phyloP scores from a whole-genome alignment of 257 asterid genomes.

The Jaltomata sinuosa region DNA sequence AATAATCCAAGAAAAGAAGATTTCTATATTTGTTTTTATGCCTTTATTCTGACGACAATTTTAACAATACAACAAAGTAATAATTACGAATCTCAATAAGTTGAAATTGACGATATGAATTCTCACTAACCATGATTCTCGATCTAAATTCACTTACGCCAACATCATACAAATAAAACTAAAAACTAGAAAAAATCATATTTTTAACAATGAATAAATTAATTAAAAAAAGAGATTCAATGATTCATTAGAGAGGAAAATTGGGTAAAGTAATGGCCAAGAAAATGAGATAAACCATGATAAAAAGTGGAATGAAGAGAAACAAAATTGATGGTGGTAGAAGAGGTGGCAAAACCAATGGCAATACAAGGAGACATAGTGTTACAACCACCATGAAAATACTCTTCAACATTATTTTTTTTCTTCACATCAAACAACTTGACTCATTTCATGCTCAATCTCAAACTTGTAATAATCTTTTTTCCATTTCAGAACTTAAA shows the following conservation, averaged over 20 bases:
- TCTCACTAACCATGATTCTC: not conserved
- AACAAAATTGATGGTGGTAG: not conserved
- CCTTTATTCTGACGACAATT: not conserved
- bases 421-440: not conserved
- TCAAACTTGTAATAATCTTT: not conserved
- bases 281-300: not conserved
- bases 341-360: not conserved
- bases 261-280: not conserved
- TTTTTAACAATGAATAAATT: no score
- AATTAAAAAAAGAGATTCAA: no score
- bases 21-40: not conserved
- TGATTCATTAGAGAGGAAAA: no score
- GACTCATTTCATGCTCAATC: not conserved
- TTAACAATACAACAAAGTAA: not conserved
- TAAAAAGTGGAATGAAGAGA: not conserved
- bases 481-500: not conserved
- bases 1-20: not conserved
- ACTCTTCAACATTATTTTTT: not conserved
- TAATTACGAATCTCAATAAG: not conserved
- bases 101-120: not conserved
- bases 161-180: not conserved
- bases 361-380: not conserved
- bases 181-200: no score
- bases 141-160: not conserved
- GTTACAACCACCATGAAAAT: not conserved